A percentile compares a stretch with the other conserved stretches of the same genome.
These are phyloP conservation scores for Diaporthe eres DNA, from an alignment of 2,329 filamentous ascomycete genomes.

Conservation along the genomic window DNA sequence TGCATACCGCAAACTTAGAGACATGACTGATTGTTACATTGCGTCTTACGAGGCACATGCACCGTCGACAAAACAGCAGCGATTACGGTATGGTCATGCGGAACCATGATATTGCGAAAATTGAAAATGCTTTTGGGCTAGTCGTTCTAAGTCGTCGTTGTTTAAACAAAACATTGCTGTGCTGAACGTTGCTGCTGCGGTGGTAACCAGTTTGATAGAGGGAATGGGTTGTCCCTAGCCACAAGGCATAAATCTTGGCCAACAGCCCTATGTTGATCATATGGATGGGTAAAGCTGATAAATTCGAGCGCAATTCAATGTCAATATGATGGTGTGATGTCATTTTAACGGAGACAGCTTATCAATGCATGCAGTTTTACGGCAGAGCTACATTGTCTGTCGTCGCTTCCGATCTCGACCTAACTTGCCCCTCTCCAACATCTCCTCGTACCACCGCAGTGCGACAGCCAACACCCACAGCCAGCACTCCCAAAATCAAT, in stretches of 20 bases:
- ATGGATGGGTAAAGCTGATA: too few species aligned
- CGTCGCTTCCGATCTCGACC: neutral
- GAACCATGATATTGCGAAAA: neutral
- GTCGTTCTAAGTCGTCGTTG: neutral
- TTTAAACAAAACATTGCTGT: too few species aligned
- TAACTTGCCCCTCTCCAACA: conserved; percentile 13
- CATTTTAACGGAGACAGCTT: neutral
- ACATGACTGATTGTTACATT: too few species aligned
- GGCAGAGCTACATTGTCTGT: neutral
- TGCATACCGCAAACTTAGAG: too few species aligned
- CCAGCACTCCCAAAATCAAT: neutral
- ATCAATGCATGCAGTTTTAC: neutral
- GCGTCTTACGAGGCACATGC: too few species aligned
- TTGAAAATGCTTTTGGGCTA: neutral
- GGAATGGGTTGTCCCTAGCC: too few species aligned
- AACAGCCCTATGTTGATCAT: too few species aligned
- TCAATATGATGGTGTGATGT: neutral
- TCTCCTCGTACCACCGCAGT: neutral
- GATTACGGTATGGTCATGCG: neutral
- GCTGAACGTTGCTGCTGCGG: too few species aligned
- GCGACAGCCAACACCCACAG: neutral
- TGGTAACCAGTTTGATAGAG: too few species aligned
- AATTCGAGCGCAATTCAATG: too few species aligned
- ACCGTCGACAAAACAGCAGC: neutral
- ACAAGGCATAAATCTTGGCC: too few species aligned